Evolutionary conservation across 345 rosid genomes (phyloP).

Genomic region (Salix purpurea): DNA sequence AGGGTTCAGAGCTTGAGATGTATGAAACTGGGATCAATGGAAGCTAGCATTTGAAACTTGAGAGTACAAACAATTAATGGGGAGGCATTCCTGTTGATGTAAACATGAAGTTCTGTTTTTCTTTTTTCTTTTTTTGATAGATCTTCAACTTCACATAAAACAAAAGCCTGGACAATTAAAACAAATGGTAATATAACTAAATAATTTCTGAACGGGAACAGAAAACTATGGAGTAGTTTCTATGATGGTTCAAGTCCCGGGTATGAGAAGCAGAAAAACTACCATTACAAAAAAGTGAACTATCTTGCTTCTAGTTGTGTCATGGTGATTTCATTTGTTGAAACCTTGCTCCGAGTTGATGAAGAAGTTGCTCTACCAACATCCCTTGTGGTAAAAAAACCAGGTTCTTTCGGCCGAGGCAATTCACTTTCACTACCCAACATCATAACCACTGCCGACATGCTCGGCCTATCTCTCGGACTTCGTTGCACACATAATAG

Average conservation of each 20-base stretch:
- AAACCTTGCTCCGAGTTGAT: background rate
- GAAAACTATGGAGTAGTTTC: background rate
- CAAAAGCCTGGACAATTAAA: background rate
- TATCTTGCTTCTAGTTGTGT: background rate
- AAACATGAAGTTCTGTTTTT: background rate
- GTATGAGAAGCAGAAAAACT: background rate
- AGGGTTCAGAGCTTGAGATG: background rate
- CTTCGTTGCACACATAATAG: background rate
- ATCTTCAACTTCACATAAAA: background rate
- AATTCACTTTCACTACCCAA: background rate
- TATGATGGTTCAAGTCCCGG: background rate
- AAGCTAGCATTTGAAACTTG: background rate
- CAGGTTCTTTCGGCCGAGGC: conserved; percentile 6
- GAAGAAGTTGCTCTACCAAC: background rate
- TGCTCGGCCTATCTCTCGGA: background rate
- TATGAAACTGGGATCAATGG: background rate
- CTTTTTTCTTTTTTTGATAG: background rate
- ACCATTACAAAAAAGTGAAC: background rate
- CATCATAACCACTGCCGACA: background rate
- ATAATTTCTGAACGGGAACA: background rate
- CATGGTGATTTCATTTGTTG: background rate
- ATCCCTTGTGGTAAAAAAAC: background rate
- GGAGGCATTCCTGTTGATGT: background rate
- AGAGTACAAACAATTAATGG: background rate
- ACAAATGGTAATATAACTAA: background rate